Evolutionary conservation across 75 land plant species (phyloP).

Genomic region (Isoetes taiwanensis): DNA sequence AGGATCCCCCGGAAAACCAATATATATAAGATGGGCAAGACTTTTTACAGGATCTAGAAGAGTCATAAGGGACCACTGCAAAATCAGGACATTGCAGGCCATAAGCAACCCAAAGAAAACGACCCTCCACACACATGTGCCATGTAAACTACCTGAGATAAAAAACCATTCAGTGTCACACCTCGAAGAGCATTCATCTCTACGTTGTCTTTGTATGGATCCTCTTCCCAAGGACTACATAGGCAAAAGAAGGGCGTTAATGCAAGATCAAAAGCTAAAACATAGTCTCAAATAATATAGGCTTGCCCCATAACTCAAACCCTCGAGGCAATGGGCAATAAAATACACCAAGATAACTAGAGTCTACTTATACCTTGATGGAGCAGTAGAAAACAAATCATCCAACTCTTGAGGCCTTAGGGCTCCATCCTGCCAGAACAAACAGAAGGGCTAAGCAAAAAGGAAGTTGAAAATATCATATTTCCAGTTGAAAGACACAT

Average conservation of each 20-base stretch:
- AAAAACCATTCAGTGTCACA: constrained; percentile 63
- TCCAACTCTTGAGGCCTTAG: constrained; percentile 62
- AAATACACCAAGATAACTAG: too few species aligned
- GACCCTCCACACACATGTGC: not conserved
- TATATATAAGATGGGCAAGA: constrained; percentile 64
- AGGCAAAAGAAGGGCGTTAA: constrained; percentile 1
- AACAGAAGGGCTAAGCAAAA: not conserved
- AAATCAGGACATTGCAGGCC: not conserved
- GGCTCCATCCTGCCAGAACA: constrained; percentile 47
- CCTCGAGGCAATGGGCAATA: too few species aligned
- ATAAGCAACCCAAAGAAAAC: not conserved
- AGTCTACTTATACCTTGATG: constrained; percentile 49
- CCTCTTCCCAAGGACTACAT: constrained; percentile 76
- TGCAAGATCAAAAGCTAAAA: not conserved
- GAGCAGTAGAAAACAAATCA: constrained; percentile 92
- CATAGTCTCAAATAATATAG: too few species aligned
- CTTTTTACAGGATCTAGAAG: constrained; percentile 64
- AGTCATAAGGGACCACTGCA: constrained; percentile 98
- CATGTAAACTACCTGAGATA: constrained; percentile 42
- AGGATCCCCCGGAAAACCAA: constrained; percentile 70
- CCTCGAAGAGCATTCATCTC: constrained; percentile 69
- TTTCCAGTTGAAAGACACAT: too few species aligned
- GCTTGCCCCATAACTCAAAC: too few species aligned
- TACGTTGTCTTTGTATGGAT: constrained; percentile 47
- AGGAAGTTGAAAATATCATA: too few species aligned